Base-by-base conservation (phyloP, 2,329 filamentous ascomycete species). In the Alternaria gansuensis region DNA sequence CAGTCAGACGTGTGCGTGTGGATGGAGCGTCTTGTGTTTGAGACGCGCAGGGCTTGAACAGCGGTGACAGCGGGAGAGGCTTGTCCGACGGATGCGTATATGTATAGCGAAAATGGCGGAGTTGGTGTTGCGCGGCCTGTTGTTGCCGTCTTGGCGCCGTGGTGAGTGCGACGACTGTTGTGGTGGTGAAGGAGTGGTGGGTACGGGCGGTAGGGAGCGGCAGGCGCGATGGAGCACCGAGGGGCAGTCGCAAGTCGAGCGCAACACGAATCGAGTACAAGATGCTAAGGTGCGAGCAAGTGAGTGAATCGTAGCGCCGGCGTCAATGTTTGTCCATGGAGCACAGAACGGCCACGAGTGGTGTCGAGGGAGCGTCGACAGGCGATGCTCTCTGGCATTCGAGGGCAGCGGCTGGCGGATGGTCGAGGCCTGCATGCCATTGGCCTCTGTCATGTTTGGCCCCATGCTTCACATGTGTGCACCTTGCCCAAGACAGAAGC, bases 21-120 rank as follows among this genome's bases (percentile, higher is more conserved):
- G 56, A 57, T 72, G 71, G 67, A 62, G 73, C 73, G 67, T 34
- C 53, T 61, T 46, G 61, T 69, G 75, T 77, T 58, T 70, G 74
- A 73, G 65, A 64, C 53, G 63, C 64, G 57, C 67, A 71, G 66
- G 69, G 67, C 65, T 62, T 62, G 64, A 39, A 65, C 63, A 66
- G 64, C 67, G 61, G 66, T 58, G 63, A 67, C 59, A 62, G 66
- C 69, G 70, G 68, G 66, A 61, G 44, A 40, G 39, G 37, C 50
- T 54, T 39, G 52, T 34, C 64, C 68, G 64, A 65, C 40, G 51
- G 51, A 41, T 53, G 50, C 36, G 53, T 65, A 71, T 72, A 67
- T 60, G 55, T 63, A 57, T 21, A 57, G 39, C 51, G 45, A 43
- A 46, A 59, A 59, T 28, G 46, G 53, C 29, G 29, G 41, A 21